Evolutionary conservation across 2,329 filamentous ascomycete species (phyloP).

Genomic region (Cercospora nicotianae): DNA sequence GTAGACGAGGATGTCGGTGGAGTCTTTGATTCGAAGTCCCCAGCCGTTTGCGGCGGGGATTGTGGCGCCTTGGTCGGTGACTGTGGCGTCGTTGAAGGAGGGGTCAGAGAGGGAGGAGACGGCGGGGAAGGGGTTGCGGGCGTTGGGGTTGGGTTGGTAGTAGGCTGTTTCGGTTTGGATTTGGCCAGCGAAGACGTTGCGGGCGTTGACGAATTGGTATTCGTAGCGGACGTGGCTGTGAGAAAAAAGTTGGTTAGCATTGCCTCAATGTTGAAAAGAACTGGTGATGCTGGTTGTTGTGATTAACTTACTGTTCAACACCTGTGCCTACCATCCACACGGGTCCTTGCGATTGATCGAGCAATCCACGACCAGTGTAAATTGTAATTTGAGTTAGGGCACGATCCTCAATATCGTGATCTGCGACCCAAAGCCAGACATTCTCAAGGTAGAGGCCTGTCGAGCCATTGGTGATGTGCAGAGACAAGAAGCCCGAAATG

Average conservation of each 20-base stretch:
- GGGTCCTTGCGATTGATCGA: conserved; percentile 69
- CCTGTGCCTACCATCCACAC: conserved; percentile 65
- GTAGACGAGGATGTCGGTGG: conserved; percentile 58
- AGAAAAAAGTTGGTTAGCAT: neutral
- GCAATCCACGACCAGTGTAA: conserved; percentile 85
- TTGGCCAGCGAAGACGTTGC: conserved; percentile 73
- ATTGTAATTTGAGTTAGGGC: conserved; percentile 76
- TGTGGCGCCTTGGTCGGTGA: conserved; percentile 27
- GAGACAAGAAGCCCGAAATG: conserved; percentile 36
- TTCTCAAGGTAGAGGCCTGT: conserved; percentile 79
- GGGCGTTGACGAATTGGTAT: conserved; percentile 77
- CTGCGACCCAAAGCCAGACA: conserved; percentile 84
- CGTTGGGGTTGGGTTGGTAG: conserved; percentile 80
- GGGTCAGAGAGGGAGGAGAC: conserved; percentile 65
- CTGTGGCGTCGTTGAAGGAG: conserved; percentile 59
- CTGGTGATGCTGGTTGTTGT: neutral
- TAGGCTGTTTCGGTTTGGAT: conserved; percentile 89
- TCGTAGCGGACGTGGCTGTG: conserved; percentile 61
- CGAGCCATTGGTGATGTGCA: conserved; percentile 52
- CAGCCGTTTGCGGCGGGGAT: conserved; percentile 56
- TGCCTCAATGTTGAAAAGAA: too few species aligned
- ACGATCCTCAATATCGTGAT: conserved; percentile 79
- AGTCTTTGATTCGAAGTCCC: conserved; percentile 63
- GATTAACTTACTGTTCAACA: conserved; percentile 51
- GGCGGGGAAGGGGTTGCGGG: conserved; percentile 64